These are phyloP conservation scores for Trametes cingulata DNA, from an alignment of 768 basidiomycete species.

Conservation along the genomic window DNA sequence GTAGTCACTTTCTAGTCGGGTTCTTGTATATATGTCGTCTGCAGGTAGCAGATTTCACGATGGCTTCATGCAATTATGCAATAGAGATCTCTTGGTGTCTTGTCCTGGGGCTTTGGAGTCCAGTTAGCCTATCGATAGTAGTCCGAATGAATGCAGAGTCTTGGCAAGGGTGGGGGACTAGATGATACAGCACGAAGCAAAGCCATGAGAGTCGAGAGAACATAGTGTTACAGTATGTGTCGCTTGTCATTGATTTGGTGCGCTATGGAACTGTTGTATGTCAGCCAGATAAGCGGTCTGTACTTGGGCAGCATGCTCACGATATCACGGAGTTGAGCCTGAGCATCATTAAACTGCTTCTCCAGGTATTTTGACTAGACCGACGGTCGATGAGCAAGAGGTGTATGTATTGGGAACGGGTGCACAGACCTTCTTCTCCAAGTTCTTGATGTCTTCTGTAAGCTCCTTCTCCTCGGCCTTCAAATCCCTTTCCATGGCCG, in stretches of 20 bases:
- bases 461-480: conserved; percentile 80
- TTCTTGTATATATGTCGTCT: no score
- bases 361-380: conserved; percentile 84
- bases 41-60: no score
- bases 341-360: conserved; percentile 91
- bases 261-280: conserved; percentile 53
- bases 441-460: conserved; percentile 75
- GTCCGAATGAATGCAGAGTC: no score
- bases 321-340: conserved; percentile 82
- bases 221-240: neutral
- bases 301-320: conserved; percentile 37
- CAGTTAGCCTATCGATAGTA: no score
- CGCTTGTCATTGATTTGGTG: conserved; percentile 31
- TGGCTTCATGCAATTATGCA: no score
- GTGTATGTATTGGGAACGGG: neutral
- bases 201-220: neutral
- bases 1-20: neutral
- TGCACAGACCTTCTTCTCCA: conserved; percentile 77
- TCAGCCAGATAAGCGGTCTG: neutral
- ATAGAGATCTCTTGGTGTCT: no score
- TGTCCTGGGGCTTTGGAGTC: no score
- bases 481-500: conserved; percentile 75
- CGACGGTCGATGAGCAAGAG: neutral
- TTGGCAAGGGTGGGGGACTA: neutral
- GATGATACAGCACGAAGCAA: conserved; percentile 2